These are phyloP conservation scores for Pholiota molesta DNA, from an alignment of 768 basidiomycete genomes.

Conservation along the genomic window DNA sequence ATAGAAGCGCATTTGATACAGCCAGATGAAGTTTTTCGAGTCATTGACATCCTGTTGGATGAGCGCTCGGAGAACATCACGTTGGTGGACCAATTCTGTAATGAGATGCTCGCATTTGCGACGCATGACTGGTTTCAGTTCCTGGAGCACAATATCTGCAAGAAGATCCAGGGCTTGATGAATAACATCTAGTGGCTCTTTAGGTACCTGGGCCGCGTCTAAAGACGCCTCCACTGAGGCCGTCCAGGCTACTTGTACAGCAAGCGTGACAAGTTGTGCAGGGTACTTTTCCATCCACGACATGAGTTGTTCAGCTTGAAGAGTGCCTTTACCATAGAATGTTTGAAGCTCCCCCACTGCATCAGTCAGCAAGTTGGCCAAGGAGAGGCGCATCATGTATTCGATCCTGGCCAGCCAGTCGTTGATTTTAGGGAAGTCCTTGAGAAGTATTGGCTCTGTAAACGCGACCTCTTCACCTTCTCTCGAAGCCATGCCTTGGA, in stretches of 20 bases:
- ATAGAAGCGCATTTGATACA: slow-evolving; percentile 99
- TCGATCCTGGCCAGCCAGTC: slow-evolving; percentile 96
- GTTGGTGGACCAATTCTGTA: slow-evolving; percentile 97
- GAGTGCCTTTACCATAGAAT: slow-evolving; percentile 73
- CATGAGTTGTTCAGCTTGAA: slow-evolving; percentile 75
- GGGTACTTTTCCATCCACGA: slow-evolving; percentile 94
- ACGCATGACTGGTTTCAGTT: slow-evolving; percentile 87
- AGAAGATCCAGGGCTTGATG: slow-evolving; percentile 87
- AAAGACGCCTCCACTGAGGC: slow-evolving; percentile 75
- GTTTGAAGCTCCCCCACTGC: slow-evolving; percentile 78
- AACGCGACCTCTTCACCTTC: slow-evolving; percentile 95
- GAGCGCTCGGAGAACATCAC: slow-evolving; percentile 89
- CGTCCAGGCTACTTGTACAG: slow-evolving; percentile 95
- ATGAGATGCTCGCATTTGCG: slow-evolving; percentile 99
- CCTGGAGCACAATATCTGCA: slow-evolving; percentile 94
- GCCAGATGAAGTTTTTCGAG: slow-evolving; percentile 82
- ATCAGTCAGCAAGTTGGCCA: slow-evolving; percentile 80
- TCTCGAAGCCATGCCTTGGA: slow-evolving; percentile 91
- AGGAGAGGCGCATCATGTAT: slow-evolving; percentile 87
- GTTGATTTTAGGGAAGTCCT: slow-evolving; percentile 97
- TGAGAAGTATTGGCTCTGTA: slow-evolving; percentile 79
- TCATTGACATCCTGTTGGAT: slow-evolving; percentile 66
- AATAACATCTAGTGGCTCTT: slow-evolving; percentile 72
- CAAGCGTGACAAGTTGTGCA: slow-evolving; percentile 95
- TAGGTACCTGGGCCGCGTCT: slow-evolving; percentile 55